A percentile compares a stretch with the other conserved stretches of the same genome.
These are phyloP conservation scores for Chlamydomonas incerta DNA, from an alignment of 139 green algal species.

Conservation along the genomic window DNA sequence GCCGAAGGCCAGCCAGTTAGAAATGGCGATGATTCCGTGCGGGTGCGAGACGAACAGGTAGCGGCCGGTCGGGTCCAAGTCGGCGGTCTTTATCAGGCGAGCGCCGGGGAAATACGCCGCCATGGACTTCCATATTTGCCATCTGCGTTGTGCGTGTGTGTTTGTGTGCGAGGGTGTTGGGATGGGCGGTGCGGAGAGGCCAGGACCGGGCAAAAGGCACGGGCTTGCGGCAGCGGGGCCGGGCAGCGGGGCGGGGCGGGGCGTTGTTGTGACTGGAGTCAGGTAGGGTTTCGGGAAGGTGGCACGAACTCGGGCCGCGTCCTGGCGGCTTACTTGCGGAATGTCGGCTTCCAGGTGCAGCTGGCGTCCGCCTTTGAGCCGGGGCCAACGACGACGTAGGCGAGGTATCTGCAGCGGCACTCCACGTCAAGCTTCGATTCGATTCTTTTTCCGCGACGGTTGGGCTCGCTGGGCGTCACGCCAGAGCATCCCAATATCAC, in stretches of 20 bases:
- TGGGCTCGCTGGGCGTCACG: no score
- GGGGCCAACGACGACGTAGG: neutral
- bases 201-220: no score
- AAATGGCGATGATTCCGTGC: constrained; percentile 63
- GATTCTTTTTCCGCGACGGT: no score
- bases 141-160: constrained; percentile 28
- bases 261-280: no score
- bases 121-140: constrained; percentile 61
- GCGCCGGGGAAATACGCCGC: constrained; percentile 57
- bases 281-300: no score
- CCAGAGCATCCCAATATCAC: no score
- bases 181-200: no score
- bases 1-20: constrained; percentile 59
- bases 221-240: no score
- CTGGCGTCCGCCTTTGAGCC: neutral
- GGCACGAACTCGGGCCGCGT: no score
- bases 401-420: neutral
- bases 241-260: no score
- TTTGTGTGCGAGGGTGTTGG: neutral
- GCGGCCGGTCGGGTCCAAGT: constrained; percentile 57
- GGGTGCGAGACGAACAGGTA: constrained; percentile 72
- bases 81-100: constrained; percentile 63
- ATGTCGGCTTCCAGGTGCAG: neutral
- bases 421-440: no score
- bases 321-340: neutral